Conservation (phyloP, 2,329 filamentous ascomycete genomes). For the Clonostachys chloroleuca region DNA sequence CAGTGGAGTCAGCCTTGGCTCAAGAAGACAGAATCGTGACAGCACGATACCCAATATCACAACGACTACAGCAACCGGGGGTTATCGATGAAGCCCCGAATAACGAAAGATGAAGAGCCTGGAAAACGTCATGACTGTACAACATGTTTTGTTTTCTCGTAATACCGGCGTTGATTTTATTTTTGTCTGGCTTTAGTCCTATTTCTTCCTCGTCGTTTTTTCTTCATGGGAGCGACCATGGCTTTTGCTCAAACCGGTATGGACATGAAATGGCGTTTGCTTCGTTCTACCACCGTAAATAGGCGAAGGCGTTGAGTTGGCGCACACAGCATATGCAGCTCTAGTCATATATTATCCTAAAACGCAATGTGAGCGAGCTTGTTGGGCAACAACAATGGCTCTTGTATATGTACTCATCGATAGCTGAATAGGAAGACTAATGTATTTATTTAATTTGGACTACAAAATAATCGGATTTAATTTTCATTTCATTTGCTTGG, state of each 20-base stretch:
- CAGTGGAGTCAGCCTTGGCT: conserved; percentile 40
- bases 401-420: background rate
- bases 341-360: no score
- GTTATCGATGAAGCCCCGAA: conserved; percentile 33
- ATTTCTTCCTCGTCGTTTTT: no score
- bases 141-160: background rate
- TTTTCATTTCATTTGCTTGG: background rate
- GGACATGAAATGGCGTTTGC: background rate
- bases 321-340: no score
- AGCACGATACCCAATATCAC: conserved; percentile 26
- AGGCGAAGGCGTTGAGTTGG: no score
- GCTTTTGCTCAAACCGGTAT: no score
- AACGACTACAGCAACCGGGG: conserved; percentile 30
- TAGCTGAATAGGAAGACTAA: background rate
- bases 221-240: no score
- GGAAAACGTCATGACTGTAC: background rate
- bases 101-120: background rate
- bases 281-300: background rate
- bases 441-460: background rate
- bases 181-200: no score
- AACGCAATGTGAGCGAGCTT: no score
- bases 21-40: conserved; percentile 34
- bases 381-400: no score
- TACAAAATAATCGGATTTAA: background rate
- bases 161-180: background rate